A percentile compares a stretch with the other conserved stretches of the same genome.
Evolutionary conservation across 2,329 filamentous ascomycete species (phyloP).

Genomic region (Venturia effusa): DNA sequence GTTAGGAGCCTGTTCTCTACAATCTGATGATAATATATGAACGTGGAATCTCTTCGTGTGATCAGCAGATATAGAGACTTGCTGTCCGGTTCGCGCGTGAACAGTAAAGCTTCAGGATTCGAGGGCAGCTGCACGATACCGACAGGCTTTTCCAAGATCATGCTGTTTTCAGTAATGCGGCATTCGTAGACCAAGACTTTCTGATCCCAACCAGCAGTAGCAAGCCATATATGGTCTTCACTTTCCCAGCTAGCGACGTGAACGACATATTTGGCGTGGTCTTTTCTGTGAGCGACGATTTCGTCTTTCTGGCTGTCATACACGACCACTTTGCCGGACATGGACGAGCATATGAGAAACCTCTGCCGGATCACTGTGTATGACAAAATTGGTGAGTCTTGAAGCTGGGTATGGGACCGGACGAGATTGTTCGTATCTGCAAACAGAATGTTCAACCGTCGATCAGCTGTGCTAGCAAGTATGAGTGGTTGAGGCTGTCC

Average conservation of each 20-base stretch:
- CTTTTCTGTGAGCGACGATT: constrained; percentile 38
- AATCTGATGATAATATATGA: constrained; percentile 44
- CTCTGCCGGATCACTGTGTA: constrained; percentile 31
- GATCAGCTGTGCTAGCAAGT: constrained; percentile 26
- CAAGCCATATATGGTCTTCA: constrained; percentile 30
- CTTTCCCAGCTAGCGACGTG: constrained; percentile 34
- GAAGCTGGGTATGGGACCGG: constrained; percentile 28
- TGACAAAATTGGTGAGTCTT: constrained; percentile 46
- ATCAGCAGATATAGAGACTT: constrained; percentile 39
- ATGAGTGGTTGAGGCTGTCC: constrained; percentile 17
- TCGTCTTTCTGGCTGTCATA: constrained; percentile 30
- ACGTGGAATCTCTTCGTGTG: constrained; percentile 47
- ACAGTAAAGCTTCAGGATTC: constrained; percentile 47
- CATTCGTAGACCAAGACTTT: constrained; percentile 43
- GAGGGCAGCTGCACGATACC: constrained; percentile 35
- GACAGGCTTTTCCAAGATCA: constrained; percentile 27
- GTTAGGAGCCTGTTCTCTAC: constrained; percentile 13
- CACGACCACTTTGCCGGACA: constrained; percentile 47
- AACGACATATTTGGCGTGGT: constrained; percentile 50
- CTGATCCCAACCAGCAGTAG: constrained; percentile 51
- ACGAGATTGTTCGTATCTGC: constrained; percentile 22
- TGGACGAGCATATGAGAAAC: constrained; percentile 42
- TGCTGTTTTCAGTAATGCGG: constrained; percentile 17
- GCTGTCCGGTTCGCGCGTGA: constrained; percentile 40
- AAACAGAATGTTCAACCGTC: constrained; percentile 37